A percentile compares a stretch with the other conserved stretches of the same genome.
These are phyloP conservation scores for Fusarium temperatum DNA, from an alignment of 2,329 filamentous ascomycete genomes.

Conservation along the genomic window DNA sequence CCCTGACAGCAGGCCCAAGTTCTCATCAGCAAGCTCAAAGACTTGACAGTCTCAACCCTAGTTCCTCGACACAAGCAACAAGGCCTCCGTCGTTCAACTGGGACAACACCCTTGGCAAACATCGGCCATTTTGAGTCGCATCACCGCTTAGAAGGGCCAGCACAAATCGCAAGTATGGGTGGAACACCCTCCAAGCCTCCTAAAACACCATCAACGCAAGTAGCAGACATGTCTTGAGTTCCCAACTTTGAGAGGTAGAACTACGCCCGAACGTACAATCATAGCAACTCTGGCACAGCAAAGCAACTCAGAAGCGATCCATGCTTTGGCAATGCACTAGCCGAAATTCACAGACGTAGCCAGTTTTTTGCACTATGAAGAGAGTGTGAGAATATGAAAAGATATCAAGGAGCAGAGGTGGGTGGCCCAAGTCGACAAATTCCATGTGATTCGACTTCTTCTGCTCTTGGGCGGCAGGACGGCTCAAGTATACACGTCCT, in stretches of 20 bases:
- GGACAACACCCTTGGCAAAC: not conserved
- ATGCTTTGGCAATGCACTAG: conserved; percentile 35
- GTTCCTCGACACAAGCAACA: conserved; percentile 21
- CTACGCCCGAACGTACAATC: conserved; percentile 41
- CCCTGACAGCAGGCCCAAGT: conserved; percentile 11
- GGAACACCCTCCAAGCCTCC: not conserved
- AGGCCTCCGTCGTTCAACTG: conserved; percentile 10
- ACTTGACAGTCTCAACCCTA: not conserved
- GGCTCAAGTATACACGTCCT: not conserved
- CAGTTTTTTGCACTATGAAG: conserved; percentile 37
- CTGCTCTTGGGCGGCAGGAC: not conserved
- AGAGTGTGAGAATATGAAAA: conserved; percentile 21
- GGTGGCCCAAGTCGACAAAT: not conserved
- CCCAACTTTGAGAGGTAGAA: conserved; percentile 32
- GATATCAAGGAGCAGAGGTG: not conserved
- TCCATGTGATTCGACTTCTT: not conserved
- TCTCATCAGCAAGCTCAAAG: conserved; percentile 23
- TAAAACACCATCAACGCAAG: conserved; percentile 1
- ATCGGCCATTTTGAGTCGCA: conserved; percentile 8
- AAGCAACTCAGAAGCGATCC: conserved; percentile 31
- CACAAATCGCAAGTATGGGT: not conserved
- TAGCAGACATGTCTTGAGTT: conserved; percentile 23
- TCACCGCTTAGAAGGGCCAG: not conserved
- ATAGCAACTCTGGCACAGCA: not conserved
- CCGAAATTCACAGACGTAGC: conserved; percentile 36